Base-by-base conservation (phyloP, 441 rosid species). In the Syzygium syzygioides region DNA sequence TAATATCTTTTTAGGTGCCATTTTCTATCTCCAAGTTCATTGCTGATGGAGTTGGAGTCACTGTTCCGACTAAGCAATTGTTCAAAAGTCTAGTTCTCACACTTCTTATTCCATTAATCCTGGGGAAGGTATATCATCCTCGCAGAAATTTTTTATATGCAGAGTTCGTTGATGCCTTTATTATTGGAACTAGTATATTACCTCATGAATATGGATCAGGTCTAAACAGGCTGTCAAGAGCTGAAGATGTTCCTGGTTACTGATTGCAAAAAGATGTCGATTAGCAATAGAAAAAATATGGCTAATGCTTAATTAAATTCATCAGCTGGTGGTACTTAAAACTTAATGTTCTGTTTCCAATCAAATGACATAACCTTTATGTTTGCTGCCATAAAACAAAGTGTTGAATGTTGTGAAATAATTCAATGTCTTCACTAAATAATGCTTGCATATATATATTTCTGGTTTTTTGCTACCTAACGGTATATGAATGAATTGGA, bases 1-100 rank as follows among this genome's bases (percentile, higher is more conserved):
- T 85, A 41, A n/a, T 60, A 79, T 66, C 80, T 89, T 92, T 90
- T 83, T 94, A 98, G 99, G 92, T 98, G 88, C 99, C 99, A 50
- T 94, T 98, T 92, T 96, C 98, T 86, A 93, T 98, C 93, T 92
- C 99, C 87, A 94, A 92, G 91, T 96, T 94, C 91, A 92, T 98
- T 92, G 99, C 97, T 86, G 95, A 89, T 87, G 99, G 98, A 91
- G 94, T 95, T 89, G 99, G 99, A 85, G 94, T 98, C 34, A 91
- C 97, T 85, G 92, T 98, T 91, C 98, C 99, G 80, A 95, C 96
- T 59, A 89, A 93, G 90, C 95, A 96, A 91, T 93, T 98, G 68
- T 92, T 98, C 91, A 94, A 87, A 94, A 98, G 97, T 92, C 97
- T 96, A 88, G 87, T 96, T 89, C 92, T 94, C 88, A 95, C 95